Percentiles rank a stretch among this genome's conserved stretches.
Evolutionary conservation across 2,329 filamentous ascomycete species (phyloP).

Genomic region (Fusarium floridanum): DNA sequence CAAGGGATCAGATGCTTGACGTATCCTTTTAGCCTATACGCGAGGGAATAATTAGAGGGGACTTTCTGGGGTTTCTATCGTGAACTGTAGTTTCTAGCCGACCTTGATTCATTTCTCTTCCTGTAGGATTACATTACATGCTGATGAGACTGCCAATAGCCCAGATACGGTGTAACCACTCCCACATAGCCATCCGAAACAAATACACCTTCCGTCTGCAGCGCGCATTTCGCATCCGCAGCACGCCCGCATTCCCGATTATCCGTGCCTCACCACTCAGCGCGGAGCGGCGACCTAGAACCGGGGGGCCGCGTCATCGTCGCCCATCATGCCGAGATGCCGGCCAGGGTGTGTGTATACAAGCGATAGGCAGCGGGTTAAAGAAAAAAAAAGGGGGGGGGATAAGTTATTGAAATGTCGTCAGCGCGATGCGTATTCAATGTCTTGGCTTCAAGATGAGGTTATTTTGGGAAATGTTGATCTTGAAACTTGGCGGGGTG

Average conservation of each 20-base stretch:
- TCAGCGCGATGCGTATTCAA: neutral
- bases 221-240: conserved; percentile 10
- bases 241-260: conserved; percentile 8
- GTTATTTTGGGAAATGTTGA: neutral
- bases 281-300: conserved; percentile 28
- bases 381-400: neutral
- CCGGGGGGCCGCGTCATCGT: conserved; percentile 44
- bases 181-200: neutral
- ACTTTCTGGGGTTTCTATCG: neutral
- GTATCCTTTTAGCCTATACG: neutral
- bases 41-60: neutral
- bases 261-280: conserved; percentile 15
- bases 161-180: neutral
- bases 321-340: conserved; percentile 31
- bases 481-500: neutral
- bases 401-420: neutral
- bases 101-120: neutral
- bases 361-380: neutral
- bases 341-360: conserved; percentile 21
- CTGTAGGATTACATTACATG: neutral
- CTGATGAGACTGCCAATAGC: neutral
- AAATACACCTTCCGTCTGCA: neutral
- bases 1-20: neutral
- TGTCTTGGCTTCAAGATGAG: neutral
- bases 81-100: neutral